Base-by-base conservation (phyloP, 2,329 filamentous ascomycete species). In the Arthroderma uncinatum region DNA sequence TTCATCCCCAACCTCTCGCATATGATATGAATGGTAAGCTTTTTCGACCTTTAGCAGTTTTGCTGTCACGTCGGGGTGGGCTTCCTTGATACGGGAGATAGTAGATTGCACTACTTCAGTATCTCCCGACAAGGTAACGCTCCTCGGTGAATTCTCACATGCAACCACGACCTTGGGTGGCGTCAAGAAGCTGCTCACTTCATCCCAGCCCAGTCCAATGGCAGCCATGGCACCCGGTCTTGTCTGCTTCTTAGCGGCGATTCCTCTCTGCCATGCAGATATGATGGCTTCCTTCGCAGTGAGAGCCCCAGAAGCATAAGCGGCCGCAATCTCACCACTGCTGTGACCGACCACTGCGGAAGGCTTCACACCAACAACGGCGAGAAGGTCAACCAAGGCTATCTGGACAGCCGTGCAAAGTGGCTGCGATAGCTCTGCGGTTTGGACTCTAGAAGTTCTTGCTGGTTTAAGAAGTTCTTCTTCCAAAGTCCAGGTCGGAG, bases 241-340 rank as follows among this genome's bases (percentile, higher is more conserved):
- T 3, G 28, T 4, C 28, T 34, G 34, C 21, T 50, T 53, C 57
- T 55, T 19, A n/a, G 60, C 36, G 6, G 54, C 53, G 10, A 37
- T 6, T 1, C 65, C 66, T 16, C 65, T 60, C 16, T 50, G 60
- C 54, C 63, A 67, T 4, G 65, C 64, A 23, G 57, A 48, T 34
- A 37, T 59, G 14, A 64, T 59, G 4, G 65, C 64, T 14, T 63
- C 60, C 23, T 42, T 37, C n/a, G 25, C 33, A 7, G 54, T 44
- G 8, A 68, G 19, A n/a, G 19, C 47, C 1, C 64, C 64, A 8
- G 61, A 52, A 16, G 63, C 59, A 50, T 64, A 67, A 3, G 64
- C 64, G 10, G 64, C 64, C 8, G 62, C 62, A 40, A 68, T 66
- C 44, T 68, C 66, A n/a, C 66, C 66, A 34, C 58, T 61, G 1